Percentiles rank a stretch among this genome's conserved stretches.
These are phyloP conservation scores for Moricandia moricandioides DNA, from an alignment of 345 rosid genomes.

Conservation along the genomic window DNA sequence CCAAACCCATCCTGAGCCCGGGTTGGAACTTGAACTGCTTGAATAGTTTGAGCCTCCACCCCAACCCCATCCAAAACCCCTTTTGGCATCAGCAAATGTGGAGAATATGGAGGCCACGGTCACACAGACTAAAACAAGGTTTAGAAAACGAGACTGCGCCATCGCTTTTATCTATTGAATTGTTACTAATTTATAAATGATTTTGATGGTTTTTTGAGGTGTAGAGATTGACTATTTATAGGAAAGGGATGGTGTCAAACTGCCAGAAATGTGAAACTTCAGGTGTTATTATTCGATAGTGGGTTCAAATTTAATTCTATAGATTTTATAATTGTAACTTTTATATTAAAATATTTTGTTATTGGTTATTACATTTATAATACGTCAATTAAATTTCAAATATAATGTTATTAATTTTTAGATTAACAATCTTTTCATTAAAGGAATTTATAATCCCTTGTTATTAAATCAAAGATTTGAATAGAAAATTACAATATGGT, in stretches of 20 bases:
- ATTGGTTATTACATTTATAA: neutral
- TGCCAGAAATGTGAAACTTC: slow-evolving; percentile 10
- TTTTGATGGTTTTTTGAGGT: slow-evolving; percentile 5
- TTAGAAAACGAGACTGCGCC: slow-evolving; percentile 13
- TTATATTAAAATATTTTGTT: neutral
- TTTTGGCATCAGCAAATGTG: slow-evolving; percentile 29
- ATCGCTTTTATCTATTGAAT: neutral
- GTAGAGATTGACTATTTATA: slow-evolving; percentile 22
- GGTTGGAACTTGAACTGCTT: slow-evolving; percentile 26
- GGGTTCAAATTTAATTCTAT: neutral
- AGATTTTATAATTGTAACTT: neutral
- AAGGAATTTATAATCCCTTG: neutral
- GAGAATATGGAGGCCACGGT: slow-evolving; percentile 9
- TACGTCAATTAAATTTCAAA: neutral
- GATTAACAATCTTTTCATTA: neutral
- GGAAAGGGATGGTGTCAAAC: slow-evolving; percentile 9
- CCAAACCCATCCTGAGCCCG: slow-evolving; percentile 25
- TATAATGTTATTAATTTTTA: neutral
- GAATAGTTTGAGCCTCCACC: slow-evolving; percentile 32
- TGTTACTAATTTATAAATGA: slow-evolving; percentile 10
- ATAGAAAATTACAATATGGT: neutral
- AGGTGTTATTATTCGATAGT: neutral
- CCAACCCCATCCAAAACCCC: slow-evolving; percentile 36
- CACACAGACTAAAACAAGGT: slow-evolving; percentile 13
- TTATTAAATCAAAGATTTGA: neutral